Percentiles rank a stretch among this genome's conserved stretches.
Evolutionary conservation across 83 land plant species (phyloP).

Genomic region (Diphasiastrum complanatum): DNA sequence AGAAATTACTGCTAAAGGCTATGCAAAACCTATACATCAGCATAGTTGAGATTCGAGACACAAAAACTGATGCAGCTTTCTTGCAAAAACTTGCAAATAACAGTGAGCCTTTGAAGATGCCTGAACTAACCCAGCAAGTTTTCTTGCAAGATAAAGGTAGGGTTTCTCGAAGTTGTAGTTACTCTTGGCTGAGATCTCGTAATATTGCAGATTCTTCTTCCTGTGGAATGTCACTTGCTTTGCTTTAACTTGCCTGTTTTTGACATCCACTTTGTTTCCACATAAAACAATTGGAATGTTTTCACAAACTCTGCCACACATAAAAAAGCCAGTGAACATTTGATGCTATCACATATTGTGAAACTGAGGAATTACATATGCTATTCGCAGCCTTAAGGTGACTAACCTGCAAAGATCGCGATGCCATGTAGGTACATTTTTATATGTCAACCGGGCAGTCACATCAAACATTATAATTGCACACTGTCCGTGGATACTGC

Average conservation of each 20-base stretch:
- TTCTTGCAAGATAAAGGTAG: conserved; percentile 43
- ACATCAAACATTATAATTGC: conserved; percentile 86
- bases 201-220: conserved; percentile 43
- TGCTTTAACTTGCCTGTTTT: conserved; percentile 41
- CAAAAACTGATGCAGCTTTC: neutral
- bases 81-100: neutral
- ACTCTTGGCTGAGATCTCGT: conserved; percentile 46
- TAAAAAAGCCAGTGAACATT: neutral
- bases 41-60: neutral
- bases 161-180: conserved; percentile 43
- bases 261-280: conserved; percentile 45
- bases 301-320: conserved; percentile 51
- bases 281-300: conserved; percentile 68
- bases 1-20: too few species aligned
- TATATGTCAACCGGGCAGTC: conserved; percentile 66
- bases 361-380: neutral
- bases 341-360: neutral
- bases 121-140: conserved; percentile 53
- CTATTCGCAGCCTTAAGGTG: neutral
- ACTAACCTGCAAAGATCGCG: conserved; percentile 60
- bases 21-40: too few species aligned
- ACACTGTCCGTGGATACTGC: conserved; percentile 77
- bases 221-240: conserved; percentile 43
- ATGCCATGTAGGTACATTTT: conserved; percentile 79
- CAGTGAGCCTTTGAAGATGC: neutral